Percentiles rank a stretch among this genome's conserved stretches.
These are phyloP conservation scores for Tephrocybe sp. DNA, from an alignment of 768 basidiomycete genomes.

Conservation along the genomic window DNA sequence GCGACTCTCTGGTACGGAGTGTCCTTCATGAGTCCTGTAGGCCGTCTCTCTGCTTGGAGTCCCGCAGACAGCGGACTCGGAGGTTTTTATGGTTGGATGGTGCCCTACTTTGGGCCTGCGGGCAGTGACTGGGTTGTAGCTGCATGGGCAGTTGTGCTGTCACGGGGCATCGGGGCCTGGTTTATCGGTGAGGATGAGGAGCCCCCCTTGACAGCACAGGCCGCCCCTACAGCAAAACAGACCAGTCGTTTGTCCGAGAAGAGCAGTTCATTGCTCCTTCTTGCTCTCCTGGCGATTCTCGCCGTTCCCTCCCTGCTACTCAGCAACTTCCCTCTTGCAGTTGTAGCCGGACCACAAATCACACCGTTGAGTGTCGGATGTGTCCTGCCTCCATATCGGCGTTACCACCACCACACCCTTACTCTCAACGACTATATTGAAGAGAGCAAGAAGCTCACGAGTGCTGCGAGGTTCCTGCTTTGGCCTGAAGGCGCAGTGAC, in stretches of 20 bases:
- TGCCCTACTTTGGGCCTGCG: slow-evolving; percentile 53
- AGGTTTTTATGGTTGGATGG: slow-evolving; percentile 64
- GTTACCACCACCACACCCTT: slow-evolving; percentile 39
- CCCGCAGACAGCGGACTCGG: slow-evolving; percentile 44
- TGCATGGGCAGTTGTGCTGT: slow-evolving; percentile 71
- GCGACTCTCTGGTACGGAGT: slow-evolving; percentile 55
- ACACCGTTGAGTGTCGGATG: slow-evolving; percentile 69
- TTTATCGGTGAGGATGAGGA: slow-evolving; percentile 45
- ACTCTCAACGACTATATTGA: slow-evolving; percentile 60
- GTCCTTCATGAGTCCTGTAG: slow-evolving; percentile 62
- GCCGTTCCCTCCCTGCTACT: slow-evolving; percentile 56
- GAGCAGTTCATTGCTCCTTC: slow-evolving; percentile 35
- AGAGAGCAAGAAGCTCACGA: slow-evolving; percentile 49
- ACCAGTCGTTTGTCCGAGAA: slow-evolving; percentile 15
- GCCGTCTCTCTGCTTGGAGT: slow-evolving; percentile 72
- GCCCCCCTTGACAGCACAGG: slow-evolving; percentile 10
- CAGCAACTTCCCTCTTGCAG: slow-evolving; percentile 38
- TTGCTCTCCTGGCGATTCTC: slow-evolving; percentile 40
- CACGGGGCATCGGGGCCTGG: slow-evolving; percentile 55
- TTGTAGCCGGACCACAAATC: slow-evolving; percentile 32
- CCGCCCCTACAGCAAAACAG: slow-evolving; percentile 13
- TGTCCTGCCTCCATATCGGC: slow-evolving; percentile 52
- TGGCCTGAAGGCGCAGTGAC: slow-evolving; percentile 83
- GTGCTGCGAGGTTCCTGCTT: slow-evolving; percentile 54
- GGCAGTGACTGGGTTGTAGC: slow-evolving; percentile 73